These are phyloP conservation scores for Pseudonitzschia pungens DNA, from an alignment of 108 stramenopile genomes.

Conservation along the genomic window DNA sequence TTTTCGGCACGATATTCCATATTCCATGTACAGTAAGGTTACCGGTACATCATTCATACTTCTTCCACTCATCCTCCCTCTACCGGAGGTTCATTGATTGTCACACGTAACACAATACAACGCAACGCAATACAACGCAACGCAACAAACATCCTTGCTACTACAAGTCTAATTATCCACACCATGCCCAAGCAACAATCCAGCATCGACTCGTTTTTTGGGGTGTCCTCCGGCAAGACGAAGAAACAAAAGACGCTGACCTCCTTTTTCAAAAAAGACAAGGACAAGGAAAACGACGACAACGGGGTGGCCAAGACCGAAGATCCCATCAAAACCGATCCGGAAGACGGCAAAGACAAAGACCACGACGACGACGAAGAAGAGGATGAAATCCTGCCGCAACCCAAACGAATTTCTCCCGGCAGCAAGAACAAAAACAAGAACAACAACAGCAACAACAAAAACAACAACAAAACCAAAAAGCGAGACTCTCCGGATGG, in stretches of 20 bases:
- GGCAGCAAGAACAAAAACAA: background rate
- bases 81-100: too few relatives aligned
- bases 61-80: too few relatives aligned
- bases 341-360: conserved; percentile 9
- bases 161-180: too few relatives aligned
- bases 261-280: conserved; percentile 25
- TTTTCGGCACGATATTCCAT: too few relatives aligned
- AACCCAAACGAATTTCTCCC: conserved; percentile 6
- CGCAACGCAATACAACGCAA: too few relatives aligned
- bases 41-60: too few relatives aligned
- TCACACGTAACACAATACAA: too few relatives aligned
- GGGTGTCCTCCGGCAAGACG: conserved; percentile 23
- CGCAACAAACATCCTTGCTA: too few relatives aligned
- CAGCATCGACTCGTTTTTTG: conserved; percentile 57
- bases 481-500: conserved; percentile 19
- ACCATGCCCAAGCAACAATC: conserved; percentile 43
- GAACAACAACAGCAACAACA: too few relatives aligned
- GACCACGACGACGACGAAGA: background rate
- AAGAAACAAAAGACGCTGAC: conserved; percentile 47
- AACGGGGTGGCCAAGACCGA: conserved; percentile 8
- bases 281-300: conserved; percentile 16
- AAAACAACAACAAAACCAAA: background rate
- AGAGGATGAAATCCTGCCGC: background rate
- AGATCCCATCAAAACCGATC: background rate
- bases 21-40: too few relatives aligned